Conservation (phyloP, 78 protist species). For the Dictyostelium brefeldianum region DNA sequence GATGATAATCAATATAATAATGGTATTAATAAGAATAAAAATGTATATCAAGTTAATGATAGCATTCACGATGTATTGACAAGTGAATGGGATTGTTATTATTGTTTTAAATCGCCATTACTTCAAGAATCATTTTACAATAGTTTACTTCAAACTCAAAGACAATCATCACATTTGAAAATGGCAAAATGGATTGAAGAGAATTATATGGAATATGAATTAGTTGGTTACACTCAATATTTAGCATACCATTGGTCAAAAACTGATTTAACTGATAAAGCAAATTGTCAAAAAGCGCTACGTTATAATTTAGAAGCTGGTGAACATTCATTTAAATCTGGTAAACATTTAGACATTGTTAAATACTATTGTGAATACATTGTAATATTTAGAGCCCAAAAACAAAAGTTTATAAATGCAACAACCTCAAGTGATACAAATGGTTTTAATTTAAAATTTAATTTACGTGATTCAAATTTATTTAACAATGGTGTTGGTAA, state of each 20-base stretch:
- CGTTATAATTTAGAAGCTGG: constrained; percentile 21
- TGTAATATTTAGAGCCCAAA: constrained; percentile 4
- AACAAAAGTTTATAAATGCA: not conserved
- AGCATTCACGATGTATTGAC: not conserved
- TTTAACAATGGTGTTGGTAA: not conserved
- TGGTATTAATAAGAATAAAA: not conserved
- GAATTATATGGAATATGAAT: constrained; percentile 6
- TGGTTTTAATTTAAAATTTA: not conserved
- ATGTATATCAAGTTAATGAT: not conserved
- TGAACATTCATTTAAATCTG: not conserved
- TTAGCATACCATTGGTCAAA: constrained; percentile 56
- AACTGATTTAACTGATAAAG: constrained; percentile 1
- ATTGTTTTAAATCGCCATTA: constrained; percentile 14
- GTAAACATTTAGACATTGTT: constrained; percentile 12
- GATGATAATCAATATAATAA: constrained; percentile 3
- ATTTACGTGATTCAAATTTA: not conserved
- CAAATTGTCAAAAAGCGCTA: constrained; percentile 31
- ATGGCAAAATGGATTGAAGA: constrained; percentile 65
- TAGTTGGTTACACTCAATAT: not conserved
- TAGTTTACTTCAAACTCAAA: constrained; percentile 5
- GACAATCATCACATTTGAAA: constrained; percentile 33
- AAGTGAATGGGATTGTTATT: constrained; percentile 57
- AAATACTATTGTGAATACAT: constrained; percentile 35
- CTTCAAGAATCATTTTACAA: constrained; percentile 43
- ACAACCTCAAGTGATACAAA: not conserved